Percentiles rank a stretch among this genome's conserved stretches.
These are phyloP conservation scores for Brassica carinata DNA, from an alignment of 345 rosid species.

Conservation along the genomic window DNA sequence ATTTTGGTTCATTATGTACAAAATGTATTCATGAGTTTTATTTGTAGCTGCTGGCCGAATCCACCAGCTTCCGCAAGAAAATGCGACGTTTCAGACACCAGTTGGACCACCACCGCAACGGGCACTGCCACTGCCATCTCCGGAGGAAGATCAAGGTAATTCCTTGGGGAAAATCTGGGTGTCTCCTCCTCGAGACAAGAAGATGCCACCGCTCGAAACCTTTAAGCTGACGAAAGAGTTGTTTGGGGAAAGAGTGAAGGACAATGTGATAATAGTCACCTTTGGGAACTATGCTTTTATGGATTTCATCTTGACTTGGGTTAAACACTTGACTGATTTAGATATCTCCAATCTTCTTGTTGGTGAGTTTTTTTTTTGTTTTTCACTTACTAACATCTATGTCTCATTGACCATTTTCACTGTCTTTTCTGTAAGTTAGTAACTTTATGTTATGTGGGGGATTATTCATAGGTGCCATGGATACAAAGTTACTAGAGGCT, in stretches of 20 bases:
- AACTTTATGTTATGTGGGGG: conserved; percentile 5
- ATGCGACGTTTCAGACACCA: conserved; percentile 31
- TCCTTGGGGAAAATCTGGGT: conserved; percentile 65
- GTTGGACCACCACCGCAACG: conserved; percentile 32
- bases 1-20: background rate
- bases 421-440: conserved; percentile 1
- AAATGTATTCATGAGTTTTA: conserved; percentile 25
- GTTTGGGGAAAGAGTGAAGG: conserved; percentile 67
- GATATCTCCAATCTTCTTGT: conserved; percentile 83
- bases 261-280: conserved; percentile 79
- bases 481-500: conserved; percentile 84
- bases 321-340: conserved; percentile 84
- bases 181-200: conserved; percentile 57
- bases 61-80: conserved; percentile 43
- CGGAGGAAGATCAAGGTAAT: conserved; percentile 33
- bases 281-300: conserved; percentile 95
- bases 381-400: background rate
- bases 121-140: conserved; percentile 21
- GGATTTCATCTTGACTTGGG: conserved; percentile 99
- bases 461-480: conserved; percentile 84
- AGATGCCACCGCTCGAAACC: conserved; percentile 76
- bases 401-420: background rate
- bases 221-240: conserved; percentile 74
- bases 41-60: conserved; percentile 49
- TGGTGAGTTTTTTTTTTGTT: conserved; percentile 51